Conservation (phyloP, 2,329 filamentous ascomycete genomes). For the Corinectria fuckeliana region DNA sequence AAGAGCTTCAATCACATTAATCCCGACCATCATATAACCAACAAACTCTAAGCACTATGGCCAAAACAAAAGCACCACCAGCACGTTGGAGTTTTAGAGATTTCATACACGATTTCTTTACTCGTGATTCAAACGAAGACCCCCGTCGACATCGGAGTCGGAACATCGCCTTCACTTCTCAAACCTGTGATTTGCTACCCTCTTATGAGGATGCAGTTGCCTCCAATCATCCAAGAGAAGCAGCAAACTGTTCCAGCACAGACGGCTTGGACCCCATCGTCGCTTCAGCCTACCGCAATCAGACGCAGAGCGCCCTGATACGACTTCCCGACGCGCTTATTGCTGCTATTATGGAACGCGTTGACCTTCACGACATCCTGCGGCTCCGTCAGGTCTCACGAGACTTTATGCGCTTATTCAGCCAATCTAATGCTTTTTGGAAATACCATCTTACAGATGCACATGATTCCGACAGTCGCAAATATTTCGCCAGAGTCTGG, state of each 20-base stretch:
- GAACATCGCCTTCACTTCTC: background rate
- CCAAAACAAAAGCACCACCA: background rate
- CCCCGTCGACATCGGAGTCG: background rate
- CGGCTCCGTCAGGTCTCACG: slow-evolving; percentile 9
- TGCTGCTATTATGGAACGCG: slow-evolving; percentile 2
- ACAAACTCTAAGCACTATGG: background rate
- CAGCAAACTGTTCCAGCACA: background rate
- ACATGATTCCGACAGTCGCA: background rate
- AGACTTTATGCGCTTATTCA: slow-evolving; percentile 15
- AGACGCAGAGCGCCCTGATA: slow-evolving; percentile 1
- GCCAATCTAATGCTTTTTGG: background rate
- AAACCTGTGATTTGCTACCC: background rate
- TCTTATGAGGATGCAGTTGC: background rate
- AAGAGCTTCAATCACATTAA: too few species aligned
- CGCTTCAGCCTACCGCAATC: slow-evolving; percentile 5
- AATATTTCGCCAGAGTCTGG: background rate
- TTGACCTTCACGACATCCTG: slow-evolving; percentile 2
- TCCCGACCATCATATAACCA: too few species aligned
- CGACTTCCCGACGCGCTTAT: slow-evolving; percentile 7
- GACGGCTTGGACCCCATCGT: slow-evolving; percentile 1
- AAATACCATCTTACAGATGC: slow-evolving; percentile 8
- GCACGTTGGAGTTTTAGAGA: background rate
- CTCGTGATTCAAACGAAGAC: background rate
- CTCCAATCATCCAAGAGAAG: background rate
- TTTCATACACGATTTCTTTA: background rate